Evolutionary conservation across 2,329 filamentous ascomycete genomes (phyloP), one percentile per base, ranked within the genome.

Genomic region (Arthrobotrys entomopaga): DNA sequence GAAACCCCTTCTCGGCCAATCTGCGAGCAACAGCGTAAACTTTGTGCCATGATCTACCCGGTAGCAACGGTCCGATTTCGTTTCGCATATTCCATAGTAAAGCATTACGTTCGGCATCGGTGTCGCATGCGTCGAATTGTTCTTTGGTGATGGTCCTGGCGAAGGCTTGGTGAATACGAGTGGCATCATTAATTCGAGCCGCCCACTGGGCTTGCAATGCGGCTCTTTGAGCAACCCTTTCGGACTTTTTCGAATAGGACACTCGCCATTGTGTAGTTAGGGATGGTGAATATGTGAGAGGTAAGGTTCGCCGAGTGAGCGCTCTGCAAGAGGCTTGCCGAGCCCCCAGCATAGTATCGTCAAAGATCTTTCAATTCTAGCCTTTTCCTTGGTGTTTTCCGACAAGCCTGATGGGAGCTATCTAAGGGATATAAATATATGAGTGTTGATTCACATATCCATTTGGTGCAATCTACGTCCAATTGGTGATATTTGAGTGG

Each of bases 131-230:
- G 8, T 56, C 57, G 8, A 46, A 19, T 38, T 65, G 26, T 19
- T 57, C 52, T n/a, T 26, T 57, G 6, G 49, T 42, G 13, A 60
- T 48, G 2, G 40, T 49, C 0, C 7, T n/a, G 13, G 42, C 24
- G 26, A 73, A 65, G 3, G 69, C 69, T 13, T 52, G 38, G 29
- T 65, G 54, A n/a, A 73, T 48, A 49, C 34, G 57, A 10, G 52
- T 24, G 10, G 65, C 56, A 6, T 49, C 24, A n/a, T 34, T 54
- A 22, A 57, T 13, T 46, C 69, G 54, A 43, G 24, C 43, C 19
- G 34, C 10, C 4, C 7, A 2, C 10, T 52, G 16, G 58, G 43
- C 56, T 50, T 13, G 20, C 6, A 13, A 5, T 11, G 20, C 59
- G 56, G 40, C n/a, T 8, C 22, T 58, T 8, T 57, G 13, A 26